Conservation (phyloP, 2,329 filamentous ascomycete species). For the Paracorniculantispora psalliotae region DNA sequence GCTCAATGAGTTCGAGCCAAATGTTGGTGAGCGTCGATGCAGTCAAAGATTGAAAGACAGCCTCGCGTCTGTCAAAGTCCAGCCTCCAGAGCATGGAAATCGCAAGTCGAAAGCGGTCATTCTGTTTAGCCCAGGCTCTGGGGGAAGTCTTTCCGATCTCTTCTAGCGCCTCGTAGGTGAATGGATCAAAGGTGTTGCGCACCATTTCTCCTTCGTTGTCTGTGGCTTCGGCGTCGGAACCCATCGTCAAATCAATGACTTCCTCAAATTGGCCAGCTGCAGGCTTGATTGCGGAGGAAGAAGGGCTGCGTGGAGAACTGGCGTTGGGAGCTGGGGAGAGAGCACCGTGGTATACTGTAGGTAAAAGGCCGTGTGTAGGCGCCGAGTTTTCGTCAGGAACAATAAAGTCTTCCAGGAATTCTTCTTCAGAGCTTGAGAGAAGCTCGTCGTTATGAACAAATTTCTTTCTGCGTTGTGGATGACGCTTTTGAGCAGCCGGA, state of each 20-base stretch:
- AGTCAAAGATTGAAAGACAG: slow-evolving; percentile 22
- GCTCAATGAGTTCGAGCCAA: neutral
- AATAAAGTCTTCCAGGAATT: slow-evolving; percentile 42
- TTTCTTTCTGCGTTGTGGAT: slow-evolving; percentile 20
- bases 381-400: slow-evolving; percentile 28
- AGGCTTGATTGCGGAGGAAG: neutral
- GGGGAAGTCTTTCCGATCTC: slow-evolving; percentile 12
- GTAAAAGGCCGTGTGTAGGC: neutral
- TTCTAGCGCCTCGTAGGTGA: neutral
- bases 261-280: neutral
- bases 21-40: neutral
- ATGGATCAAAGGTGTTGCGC: neutral
- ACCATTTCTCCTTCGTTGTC: slow-evolving; percentile 1
- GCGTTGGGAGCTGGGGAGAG: neutral
- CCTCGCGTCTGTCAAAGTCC: slow-evolving; percentile 17
- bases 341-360: neutral
- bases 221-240: neutral
- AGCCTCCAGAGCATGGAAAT: slow-evolving; percentile 24
- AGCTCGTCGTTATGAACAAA: slow-evolving; percentile 37
- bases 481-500: too few relatives aligned
- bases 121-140: slow-evolving; percentile 18
- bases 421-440: slow-evolving; percentile 46
- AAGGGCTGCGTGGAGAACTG: neutral
- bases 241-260: slow-evolving; percentile 19
- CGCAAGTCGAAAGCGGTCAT: slow-evolving; percentile 24